Evolutionary conservation across 2,329 filamentous ascomycete genomes (phyloP).

Genomic region (Beauveria scarabaeidicola): DNA sequence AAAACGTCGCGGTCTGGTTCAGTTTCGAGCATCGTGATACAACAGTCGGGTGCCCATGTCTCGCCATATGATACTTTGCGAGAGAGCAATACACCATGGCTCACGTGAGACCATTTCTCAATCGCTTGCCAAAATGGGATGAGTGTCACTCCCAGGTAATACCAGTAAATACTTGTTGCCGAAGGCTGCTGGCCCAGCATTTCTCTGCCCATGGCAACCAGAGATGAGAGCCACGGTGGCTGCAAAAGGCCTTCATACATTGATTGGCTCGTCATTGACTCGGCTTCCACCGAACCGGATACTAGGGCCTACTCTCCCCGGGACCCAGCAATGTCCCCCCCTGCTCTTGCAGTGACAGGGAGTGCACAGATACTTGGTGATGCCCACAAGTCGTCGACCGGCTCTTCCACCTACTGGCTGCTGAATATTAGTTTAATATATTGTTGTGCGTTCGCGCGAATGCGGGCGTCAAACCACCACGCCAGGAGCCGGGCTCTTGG

Average conservation of each 20-base stretch:
- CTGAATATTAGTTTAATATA: constrained; percentile 1
- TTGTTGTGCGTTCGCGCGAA: not conserved
- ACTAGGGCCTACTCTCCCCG: constrained; percentile 5
- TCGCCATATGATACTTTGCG: not conserved
- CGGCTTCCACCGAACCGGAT: constrained; percentile 8
- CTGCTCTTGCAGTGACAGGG: not conserved
- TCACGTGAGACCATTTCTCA: not conserved
- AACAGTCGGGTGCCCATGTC: constrained; percentile 1
- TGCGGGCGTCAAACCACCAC: not conserved
- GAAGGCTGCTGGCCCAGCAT: too few species aligned
- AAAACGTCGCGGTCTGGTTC: not conserved
- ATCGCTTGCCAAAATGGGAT: not conserved
- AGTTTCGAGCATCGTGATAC: not conserved
- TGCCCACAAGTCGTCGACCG: not conserved
- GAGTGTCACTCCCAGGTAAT: not conserved
- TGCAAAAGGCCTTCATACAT: not conserved
- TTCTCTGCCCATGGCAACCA: too few species aligned
- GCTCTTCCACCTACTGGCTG: not conserved
- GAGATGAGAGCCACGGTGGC: not conserved
- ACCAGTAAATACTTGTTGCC: too few species aligned
- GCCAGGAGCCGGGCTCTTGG: constrained; percentile 1
- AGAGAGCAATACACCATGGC: not conserved
- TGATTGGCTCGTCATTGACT: constrained; percentile 1
- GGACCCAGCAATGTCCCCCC: constrained; percentile 1
- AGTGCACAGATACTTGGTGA: not conserved